Conservation (phyloP, 305 asterid species). For the Fraxinus angustifolia region DNA sequence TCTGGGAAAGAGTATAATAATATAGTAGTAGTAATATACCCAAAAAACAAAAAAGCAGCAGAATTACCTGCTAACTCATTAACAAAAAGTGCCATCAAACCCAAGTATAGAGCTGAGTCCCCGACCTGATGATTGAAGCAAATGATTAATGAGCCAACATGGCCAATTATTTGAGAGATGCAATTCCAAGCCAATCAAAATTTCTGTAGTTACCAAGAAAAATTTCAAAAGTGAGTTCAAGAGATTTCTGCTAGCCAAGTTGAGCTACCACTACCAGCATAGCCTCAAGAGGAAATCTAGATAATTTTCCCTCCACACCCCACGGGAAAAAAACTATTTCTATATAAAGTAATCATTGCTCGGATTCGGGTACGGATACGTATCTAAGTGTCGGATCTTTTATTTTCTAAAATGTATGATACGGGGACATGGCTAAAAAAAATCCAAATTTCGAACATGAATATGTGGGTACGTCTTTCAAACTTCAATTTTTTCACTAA, state of each 20-base stretch:
- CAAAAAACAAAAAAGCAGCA: slow-evolving; percentile 8
- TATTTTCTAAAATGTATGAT: no score
- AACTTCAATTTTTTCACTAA: no score
- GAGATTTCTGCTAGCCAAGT: not conserved
- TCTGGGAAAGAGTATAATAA: not conserved
- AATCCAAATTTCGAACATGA: no score
- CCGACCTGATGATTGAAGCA: slow-evolving; percentile 59
- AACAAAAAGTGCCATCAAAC: slow-evolving; percentile 69
- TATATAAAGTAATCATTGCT: not conserved
- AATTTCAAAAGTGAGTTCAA: not conserved
- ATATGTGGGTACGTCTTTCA: no score
- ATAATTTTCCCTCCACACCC: not conserved
- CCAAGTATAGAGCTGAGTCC: slow-evolving; percentile 90
- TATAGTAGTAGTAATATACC: not conserved
- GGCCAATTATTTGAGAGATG: not conserved
- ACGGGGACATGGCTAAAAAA: no score
- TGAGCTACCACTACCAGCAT: not conserved
- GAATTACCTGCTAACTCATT: slow-evolving; percentile 76
- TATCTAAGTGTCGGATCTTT: no score
- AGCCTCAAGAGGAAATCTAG: not conserved
- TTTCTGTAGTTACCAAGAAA: not conserved
- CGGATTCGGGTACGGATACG: no score
- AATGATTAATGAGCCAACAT: slow-evolving; percentile 20
- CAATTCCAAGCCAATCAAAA: not conserved
- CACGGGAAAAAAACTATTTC: not conserved